Base-by-base conservation (phyloP, 169 alveolate genomes). In the Eimeria falciformis region DNA sequence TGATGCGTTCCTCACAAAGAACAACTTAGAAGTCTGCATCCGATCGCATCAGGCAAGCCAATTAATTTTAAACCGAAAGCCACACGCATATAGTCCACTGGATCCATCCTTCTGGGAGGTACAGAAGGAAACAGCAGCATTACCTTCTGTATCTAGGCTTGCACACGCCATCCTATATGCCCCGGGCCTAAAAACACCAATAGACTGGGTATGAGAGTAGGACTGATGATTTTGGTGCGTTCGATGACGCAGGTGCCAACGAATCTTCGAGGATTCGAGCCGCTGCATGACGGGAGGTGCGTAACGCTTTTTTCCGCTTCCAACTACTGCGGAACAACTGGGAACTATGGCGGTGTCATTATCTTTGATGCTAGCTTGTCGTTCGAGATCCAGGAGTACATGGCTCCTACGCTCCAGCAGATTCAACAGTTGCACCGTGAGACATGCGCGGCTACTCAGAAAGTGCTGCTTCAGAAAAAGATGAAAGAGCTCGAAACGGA, bases 231-330 rank as follows among this genome's bases (percentile, higher is more conserved):
- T 37, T 25, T 29, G 27, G 78, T 33, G 11, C 46, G 37, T 11
- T 40, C 9, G 0, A 46, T 5, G 18, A 4, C 45, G 69, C 77
- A 93, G 95, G 95, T 93, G 46, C 98, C 98, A 40, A 94, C 94
- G 90, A 97, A 96, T 45, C 95, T 97, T 82, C 96, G 97, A 90
- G 99, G 98, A 58, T 96, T 97, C 66, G 97, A 96, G 77, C 96
- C 96, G 50, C 94, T 93, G 50, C 98, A 97, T 92, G 96, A 96
- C 71, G 99, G 98, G 55, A 95, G 96, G 66, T 94, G 98, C 66
- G 96, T 97, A 65, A 97, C 99, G 53, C 89, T 97, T 23, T 97
- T 97, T 92, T 96, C 98, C 88, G 98, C 99, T 14, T 96, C 98
- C 18, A 97, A 97, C 95, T 97, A 97, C 93, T 97, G 99, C 73